Evolutionary conservation across 2,329 filamentous ascomycete species (phyloP).

Genomic region (Trichoderma cornu-damae): DNA sequence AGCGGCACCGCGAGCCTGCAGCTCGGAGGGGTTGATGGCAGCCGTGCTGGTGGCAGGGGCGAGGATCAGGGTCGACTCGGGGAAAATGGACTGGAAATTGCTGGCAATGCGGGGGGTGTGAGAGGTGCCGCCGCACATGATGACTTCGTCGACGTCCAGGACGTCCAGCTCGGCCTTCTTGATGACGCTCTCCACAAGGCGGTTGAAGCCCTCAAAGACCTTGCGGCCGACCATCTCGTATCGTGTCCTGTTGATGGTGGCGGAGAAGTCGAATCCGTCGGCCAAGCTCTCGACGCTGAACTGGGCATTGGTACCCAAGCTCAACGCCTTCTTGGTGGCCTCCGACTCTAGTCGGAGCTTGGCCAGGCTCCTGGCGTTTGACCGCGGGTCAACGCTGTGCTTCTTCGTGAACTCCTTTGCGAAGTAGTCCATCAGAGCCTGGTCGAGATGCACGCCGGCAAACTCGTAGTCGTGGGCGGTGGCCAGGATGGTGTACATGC

Average conservation of each 20-base stretch:
- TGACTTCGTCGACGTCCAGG: conserved; percentile 89
- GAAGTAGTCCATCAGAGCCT: conserved; percentile 91
- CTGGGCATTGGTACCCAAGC: conserved; percentile 78
- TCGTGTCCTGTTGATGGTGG: conserved; percentile 86
- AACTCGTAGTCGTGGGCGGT: conserved; percentile 95
- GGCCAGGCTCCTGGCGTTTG: conserved; percentile 74
- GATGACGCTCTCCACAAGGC: conserved; percentile 75
- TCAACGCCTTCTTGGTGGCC: conserved; percentile 85
- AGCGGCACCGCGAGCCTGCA: conserved; percentile 82
- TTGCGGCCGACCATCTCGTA: conserved; percentile 87
- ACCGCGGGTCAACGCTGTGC: conserved; percentile 81
- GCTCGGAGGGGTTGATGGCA: conserved; percentile 90
- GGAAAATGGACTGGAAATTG: conserved; percentile 75
- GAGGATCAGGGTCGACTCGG: conserved; percentile 68
- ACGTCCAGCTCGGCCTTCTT: conserved; percentile 91
- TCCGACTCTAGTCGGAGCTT: conserved; percentile 93
- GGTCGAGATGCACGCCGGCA: conserved; percentile 77
- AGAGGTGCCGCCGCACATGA: conserved; percentile 84
- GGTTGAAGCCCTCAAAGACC: conserved; percentile 82
- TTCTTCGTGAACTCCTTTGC: conserved; percentile 99
- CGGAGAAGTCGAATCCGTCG: conserved; percentile 84
- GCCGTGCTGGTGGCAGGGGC: conserved; percentile 72
- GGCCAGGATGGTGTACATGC: conserved; percentile 92
- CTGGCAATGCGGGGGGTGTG: conserved; percentile 90
- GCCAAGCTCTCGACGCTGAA: conserved; percentile 90